These are phyloP conservation scores for Boletus pseudo-olivaceus DNA, from an alignment of 768 basidiomycete species.

Conservation along the genomic window DNA sequence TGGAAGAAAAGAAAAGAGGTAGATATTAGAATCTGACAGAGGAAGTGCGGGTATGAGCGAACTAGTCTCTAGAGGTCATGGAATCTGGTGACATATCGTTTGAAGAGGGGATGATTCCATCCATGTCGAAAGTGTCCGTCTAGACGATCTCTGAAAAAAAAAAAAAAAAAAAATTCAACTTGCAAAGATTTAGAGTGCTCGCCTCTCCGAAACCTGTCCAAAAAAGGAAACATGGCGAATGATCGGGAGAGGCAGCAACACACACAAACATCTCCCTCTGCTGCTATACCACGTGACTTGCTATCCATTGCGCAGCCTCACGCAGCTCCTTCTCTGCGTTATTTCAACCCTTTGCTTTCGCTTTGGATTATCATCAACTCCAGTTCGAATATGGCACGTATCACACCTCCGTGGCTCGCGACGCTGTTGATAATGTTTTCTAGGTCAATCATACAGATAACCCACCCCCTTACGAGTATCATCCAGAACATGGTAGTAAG, in stretches of 20 bases:
- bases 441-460: conserved; percentile 30
- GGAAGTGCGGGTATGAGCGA: conserved; percentile 40
- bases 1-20: conserved; percentile 39
- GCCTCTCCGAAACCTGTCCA: not conserved
- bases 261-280: conserved; percentile 7
- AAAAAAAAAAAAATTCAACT: not conserved
- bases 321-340: not conserved
- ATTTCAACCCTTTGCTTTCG: not conserved
- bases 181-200: not conserved
- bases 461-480: conserved; percentile 50
- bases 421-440: not conserved
- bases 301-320: conserved; percentile 10
- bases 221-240: conserved; percentile 4
- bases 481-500: conserved; percentile 32
- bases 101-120: conserved; percentile 30
- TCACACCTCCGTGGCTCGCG: not conserved
- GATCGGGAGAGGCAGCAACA: conserved; percentile 14
- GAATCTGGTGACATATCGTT: conserved; percentile 32
- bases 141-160: no score
- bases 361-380: conserved; percentile 27
- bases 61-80: conserved; percentile 91
- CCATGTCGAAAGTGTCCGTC: conserved; percentile 20
- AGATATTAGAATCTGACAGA: conserved; percentile 36
- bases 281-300: conserved; percentile 19
- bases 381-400: conserved; percentile 25